Conservation (phyloP, 371 early-diverging fungal genomes). For the Dinochytrium kinnereticum region DNA sequence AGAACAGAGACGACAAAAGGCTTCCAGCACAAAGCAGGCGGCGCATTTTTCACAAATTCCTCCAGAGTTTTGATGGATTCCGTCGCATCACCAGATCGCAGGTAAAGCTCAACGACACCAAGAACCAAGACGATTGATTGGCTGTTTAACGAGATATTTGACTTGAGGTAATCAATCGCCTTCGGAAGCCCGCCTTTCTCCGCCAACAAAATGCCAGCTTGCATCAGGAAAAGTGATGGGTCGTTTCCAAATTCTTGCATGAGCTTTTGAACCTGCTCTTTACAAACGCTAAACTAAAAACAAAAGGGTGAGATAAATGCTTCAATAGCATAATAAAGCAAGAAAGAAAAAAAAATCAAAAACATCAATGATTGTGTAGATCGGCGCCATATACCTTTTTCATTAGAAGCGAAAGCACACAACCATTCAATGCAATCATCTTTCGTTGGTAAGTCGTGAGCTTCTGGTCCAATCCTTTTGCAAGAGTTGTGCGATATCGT, state of each 20-base stretch:
- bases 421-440: constrained; percentile 71
- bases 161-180: constrained; percentile 62
- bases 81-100: background rate
- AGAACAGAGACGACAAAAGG: background rate
- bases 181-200: constrained; percentile 63
- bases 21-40: background rate
- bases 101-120: background rate
- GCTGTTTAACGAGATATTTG: background rate
- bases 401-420: constrained; percentile 65
- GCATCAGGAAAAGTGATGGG: constrained; percentile 56
- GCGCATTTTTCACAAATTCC: background rate
- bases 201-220: constrained; percentile 62
- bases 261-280: constrained; percentile 8
- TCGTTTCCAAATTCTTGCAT: background rate
- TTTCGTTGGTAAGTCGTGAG: constrained; percentile 68
- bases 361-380: background rate
- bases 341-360: constrained; percentile 7
- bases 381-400: constrained; percentile 63
- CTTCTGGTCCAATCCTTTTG: constrained; percentile 64
- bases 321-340: background rate
- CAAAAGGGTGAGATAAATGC: background rate
- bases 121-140: background rate
- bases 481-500: constrained; percentile 62
- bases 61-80: background rate
- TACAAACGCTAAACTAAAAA: background rate